Evolutionary conservation across 352 stramenopile species (phyloP).

Genomic region (Globisporangium spinosum): DNA sequence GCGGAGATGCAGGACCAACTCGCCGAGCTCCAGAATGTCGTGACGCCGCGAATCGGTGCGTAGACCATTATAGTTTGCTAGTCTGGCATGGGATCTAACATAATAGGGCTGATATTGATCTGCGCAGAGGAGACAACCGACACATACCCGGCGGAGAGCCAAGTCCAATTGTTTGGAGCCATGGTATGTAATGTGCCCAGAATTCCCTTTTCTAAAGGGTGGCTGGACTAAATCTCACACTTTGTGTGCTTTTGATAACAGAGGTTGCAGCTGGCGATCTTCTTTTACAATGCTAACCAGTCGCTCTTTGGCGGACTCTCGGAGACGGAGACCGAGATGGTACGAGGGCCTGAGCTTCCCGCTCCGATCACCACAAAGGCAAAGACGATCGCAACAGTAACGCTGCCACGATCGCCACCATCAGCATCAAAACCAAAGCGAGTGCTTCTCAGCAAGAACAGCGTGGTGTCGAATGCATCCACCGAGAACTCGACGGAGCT

Average conservation of each 20-base stretch:
- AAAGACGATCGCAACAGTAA: not conserved
- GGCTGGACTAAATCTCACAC: not conserved
- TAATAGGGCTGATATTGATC: not conserved
- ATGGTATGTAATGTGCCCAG: slow-evolving; percentile 31
- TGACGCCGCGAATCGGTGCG: slow-evolving; percentile 43
- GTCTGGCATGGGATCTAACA: not conserved
- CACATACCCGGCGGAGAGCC: slow-evolving; percentile 26
- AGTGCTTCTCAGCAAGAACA: slow-evolving; percentile 8
- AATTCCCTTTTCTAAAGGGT: too few species aligned
- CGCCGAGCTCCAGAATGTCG: slow-evolving; percentile 29
- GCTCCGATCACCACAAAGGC: slow-evolving; percentile 6
- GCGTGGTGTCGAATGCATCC: not conserved
- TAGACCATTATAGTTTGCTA: not conserved
- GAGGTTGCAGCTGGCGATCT: slow-evolving; percentile 67
- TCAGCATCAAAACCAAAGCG: not conserved
- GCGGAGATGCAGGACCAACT: slow-evolving; percentile 37
- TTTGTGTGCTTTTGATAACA: slow-evolving; percentile 19
- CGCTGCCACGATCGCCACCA: not conserved
- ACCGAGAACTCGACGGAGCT: slow-evolving; percentile 10
- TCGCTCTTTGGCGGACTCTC: slow-evolving; percentile 47
- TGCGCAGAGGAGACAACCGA: slow-evolving; percentile 38
- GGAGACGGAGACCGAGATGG: slow-evolving; percentile 47
- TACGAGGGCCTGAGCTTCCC: slow-evolving; percentile 20
- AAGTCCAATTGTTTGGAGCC: slow-evolving; percentile 53
- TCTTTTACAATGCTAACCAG: slow-evolving; percentile 69